Evolutionary conservation across 192 early-diverging fungal genomes (phyloP), one percentile per base, ranked within the genome.

Genomic region (Kickxella alabastrina): DNA sequence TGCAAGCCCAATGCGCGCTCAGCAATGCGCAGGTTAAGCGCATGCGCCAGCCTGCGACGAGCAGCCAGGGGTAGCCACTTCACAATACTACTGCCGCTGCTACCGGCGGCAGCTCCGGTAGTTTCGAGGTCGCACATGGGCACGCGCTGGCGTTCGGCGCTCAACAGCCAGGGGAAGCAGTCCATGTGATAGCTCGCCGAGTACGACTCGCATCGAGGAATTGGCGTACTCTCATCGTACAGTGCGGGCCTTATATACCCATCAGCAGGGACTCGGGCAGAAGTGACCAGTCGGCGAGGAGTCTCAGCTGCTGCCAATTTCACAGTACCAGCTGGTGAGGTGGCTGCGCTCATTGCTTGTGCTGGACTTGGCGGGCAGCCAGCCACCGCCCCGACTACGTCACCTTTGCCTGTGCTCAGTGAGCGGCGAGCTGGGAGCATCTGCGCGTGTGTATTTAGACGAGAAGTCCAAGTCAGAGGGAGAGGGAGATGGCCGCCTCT

Each of bases 21-120:
- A 10, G 69, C 69, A 43, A 72, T 64, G 27, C 54, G 58, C 49
- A 60, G 43, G 63, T 66, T 74, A 13, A 74, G 70, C 31, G 42
- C 13, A 15, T 66, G 59, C 10, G 70, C 58, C 19, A 74, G 62
- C 1, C 45, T 17, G 1, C 52, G 63, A 12, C 70, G 63, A 13
- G 56, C 51, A 10, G 63, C 7, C 22, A 55, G 41, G 10, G 70
- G 63, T 43, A 65, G 46, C 18, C 37, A 40, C 22, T 39, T 44
- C 13, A 43, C 36, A 1, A 37, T 21, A 4, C 5, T n/a, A 6
- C 6, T 8, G 6, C 12, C 6, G 6, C 12, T 12, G 6, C 6
- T 8, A 8, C 6, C 12, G 31, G 6, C 12, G 31, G 6, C 12
- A 8, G 12, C 31, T 12, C 6, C 31, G 6, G 25, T 2, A 5